Base-by-base conservation (phyloP, 148 eudicot species). In the Persicaria maculosa region DNA sequence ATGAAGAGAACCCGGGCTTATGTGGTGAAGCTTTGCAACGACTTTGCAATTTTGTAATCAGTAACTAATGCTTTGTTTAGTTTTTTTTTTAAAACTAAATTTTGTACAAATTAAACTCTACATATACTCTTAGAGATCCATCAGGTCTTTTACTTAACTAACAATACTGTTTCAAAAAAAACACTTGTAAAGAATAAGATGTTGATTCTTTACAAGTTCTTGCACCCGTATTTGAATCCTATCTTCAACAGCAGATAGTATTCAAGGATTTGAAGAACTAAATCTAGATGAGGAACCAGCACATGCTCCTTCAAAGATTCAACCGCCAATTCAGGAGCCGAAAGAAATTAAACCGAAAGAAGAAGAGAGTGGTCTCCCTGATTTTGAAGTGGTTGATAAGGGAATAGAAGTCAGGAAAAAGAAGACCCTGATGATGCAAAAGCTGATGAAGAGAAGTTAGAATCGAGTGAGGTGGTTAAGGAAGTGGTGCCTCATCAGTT, bases 381-480 rank as follows among this genome's bases (percentile, higher is more conserved):
- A 90, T 7, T 94, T 94, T 40, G 97, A 94, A 1, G 87, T 94
- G 71, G 95, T 85, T 40, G 98, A 95, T 25, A 95, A 89, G 83
- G 98, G 98, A 20, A 86, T 93, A n/a, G 98, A 93, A 80, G 80
- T 89, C 14, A 75, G 81, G 76, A 25, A 31, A 31, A 31, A 31
- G 40, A 31, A 31, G 40, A 31, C 40, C 40, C 40, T 31, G 40
- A 31, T 31, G 46, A 65, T 65, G 70, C 45, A 8, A 65, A 1
- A 65, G 70, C 8, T 14, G 47, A 65, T 1, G 88, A 85, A 57
- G 88, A 86, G 6, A 88, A 77, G 65, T 88, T 93, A 0, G 86
- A 73, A 47, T 83, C 96, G 16, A 84, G 89, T 67, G 97, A 91
- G 90, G 93, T 92, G 75, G 97, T 92, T 2, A 95, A 95, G 83